phyloP scores from a whole-genome alignment of 345 rosid species.

The Physaria fendleri region DNA sequence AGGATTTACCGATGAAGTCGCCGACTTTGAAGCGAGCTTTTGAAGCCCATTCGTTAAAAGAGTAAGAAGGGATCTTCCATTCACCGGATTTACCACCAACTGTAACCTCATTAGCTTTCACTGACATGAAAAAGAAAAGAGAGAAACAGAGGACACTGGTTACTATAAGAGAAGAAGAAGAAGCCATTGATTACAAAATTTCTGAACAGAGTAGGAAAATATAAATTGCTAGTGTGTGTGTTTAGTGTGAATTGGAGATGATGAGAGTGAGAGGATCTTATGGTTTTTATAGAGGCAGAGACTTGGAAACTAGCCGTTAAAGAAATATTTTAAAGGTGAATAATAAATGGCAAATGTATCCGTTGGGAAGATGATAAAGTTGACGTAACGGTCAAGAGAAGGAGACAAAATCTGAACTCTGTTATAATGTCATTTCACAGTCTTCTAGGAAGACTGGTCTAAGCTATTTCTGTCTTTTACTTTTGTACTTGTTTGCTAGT shows the following conservation, averaged over 20 bases:
- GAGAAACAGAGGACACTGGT: constrained; percentile 7
- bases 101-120: constrained; percentile 38
- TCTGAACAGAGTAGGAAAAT: neutral
- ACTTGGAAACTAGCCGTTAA: constrained; percentile 20
- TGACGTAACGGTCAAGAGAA: constrained; percentile 16
- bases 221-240: neutral
- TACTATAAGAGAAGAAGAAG: neutral
- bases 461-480: neutral
- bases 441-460: constrained; percentile 24
- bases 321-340: neutral
- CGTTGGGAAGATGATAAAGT: constrained; percentile 12
- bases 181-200: constrained; percentile 16
- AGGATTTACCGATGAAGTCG: constrained; percentile 47
- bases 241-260: neutral
- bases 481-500: neutral
- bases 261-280: neutral
- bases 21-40: constrained; percentile 57
- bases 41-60: constrained; percentile 68
- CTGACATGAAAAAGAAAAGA: neutral
- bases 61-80: constrained; percentile 51
- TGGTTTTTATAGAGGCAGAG: constrained; percentile 12
- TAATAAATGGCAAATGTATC: constrained; percentile 13
- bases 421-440: neutral
- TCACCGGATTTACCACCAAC: constrained; percentile 56
- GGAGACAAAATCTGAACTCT: constrained; percentile 11